Conservation (phyloP, 352 stramenopile genomes). For the Globisporangium viniferum region DNA sequence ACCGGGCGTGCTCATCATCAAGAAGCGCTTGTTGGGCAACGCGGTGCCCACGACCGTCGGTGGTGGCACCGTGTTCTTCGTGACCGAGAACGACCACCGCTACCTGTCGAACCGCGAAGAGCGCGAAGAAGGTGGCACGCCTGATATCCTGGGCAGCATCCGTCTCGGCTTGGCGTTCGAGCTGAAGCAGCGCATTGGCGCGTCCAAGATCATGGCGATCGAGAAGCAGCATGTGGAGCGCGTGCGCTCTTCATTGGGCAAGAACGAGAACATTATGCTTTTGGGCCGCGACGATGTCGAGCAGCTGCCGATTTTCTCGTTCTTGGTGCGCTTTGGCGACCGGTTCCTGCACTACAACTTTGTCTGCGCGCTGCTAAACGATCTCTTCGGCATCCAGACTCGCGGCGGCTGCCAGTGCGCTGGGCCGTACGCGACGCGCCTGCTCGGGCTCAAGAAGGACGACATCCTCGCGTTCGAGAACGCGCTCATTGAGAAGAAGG, state of each 20-base stretch:
- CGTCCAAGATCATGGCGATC: slow-evolving; percentile 47
- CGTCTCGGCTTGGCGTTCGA: slow-evolving; percentile 90
- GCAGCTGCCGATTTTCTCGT: slow-evolving; percentile 93
- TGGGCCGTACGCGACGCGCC: slow-evolving; percentile 89
- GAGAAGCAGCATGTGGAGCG: slow-evolving; percentile 40
- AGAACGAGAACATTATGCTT: slow-evolving; percentile 82
- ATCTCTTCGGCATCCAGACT: slow-evolving; percentile 95
- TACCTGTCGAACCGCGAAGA: slow-evolving; percentile 76
- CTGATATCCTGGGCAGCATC: slow-evolving; percentile 93
- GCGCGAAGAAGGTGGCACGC: slow-evolving; percentile 95
- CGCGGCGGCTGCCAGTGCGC: slow-evolving; percentile 74
- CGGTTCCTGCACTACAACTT: slow-evolving; percentile 99
- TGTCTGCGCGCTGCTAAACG: slow-evolving; percentile 96
- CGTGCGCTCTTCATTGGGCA: slow-evolving; percentile 36
- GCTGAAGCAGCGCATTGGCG: slow-evolving; percentile 77
- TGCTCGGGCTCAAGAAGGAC: slow-evolving; percentile 88
- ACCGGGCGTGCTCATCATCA: slow-evolving; percentile 94
- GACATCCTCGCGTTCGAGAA: slow-evolving; percentile 71
- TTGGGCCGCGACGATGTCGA: slow-evolving; percentile 64
- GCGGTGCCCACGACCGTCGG: slow-evolving; percentile 51
- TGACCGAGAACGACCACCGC: slow-evolving; percentile 53
- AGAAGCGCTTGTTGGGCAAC: slow-evolving; percentile 62
- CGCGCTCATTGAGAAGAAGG: slow-evolving; percentile 87
- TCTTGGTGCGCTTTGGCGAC: slow-evolving; percentile 86
- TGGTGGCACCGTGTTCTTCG: slow-evolving; percentile 51